A percentile compares a stretch with the other conserved stretches of the same genome.
phyloP scores from a whole-genome alignment of 1,284 basidiomycete species.

The Boletus hoseneyae region DNA sequence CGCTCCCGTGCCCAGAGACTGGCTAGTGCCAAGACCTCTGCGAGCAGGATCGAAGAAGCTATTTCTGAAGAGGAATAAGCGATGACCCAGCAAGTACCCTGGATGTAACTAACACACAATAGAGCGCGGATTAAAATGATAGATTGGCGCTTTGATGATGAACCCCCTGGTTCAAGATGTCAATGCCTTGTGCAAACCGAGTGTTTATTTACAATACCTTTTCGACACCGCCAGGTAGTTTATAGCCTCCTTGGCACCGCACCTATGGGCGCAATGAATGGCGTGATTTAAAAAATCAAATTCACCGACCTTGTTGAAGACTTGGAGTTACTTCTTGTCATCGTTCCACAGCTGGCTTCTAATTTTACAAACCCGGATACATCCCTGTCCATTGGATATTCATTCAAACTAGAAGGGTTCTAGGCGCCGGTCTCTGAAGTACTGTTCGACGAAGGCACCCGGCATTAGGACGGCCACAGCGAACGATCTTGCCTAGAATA shows the following conservation, averaged over 20 bases:
- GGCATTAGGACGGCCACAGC: constrained; percentile 52
- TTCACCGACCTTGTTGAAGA: constrained; percentile 67
- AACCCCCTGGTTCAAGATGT: no score
- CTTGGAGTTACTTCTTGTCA: constrained; percentile 60
- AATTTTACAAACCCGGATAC: constrained; percentile 46
- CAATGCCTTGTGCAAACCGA: no score
- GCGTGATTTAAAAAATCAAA: background rate
- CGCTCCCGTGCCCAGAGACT: constrained; percentile 41
- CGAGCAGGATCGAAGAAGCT: constrained; percentile 21
- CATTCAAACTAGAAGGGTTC: no score
- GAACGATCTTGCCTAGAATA: constrained; percentile 47
- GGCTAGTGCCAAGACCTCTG: constrained; percentile 18
- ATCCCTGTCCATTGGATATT: constrained; percentile 58
- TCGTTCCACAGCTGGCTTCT: constrained; percentile 69
- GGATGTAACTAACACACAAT: background rate
- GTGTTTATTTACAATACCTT: no score
- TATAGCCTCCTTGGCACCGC: constrained; percentile 3
- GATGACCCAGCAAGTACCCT: background rate
- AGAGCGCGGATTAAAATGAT: background rate
- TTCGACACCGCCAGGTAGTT: background rate
- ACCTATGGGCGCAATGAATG: constrained; percentile 32
- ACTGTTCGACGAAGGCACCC: constrained; percentile 52
- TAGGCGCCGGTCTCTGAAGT: constrained; percentile 44
- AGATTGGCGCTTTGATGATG: no score
- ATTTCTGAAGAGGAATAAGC: constrained; percentile 30